A percentile compares a stretch with the other conserved stretches of the same genome.
These are phyloP conservation scores for Aspergillus funiculosus DNA, from an alignment of 495 filamentous ascomycete species.

Conservation along the genomic window DNA sequence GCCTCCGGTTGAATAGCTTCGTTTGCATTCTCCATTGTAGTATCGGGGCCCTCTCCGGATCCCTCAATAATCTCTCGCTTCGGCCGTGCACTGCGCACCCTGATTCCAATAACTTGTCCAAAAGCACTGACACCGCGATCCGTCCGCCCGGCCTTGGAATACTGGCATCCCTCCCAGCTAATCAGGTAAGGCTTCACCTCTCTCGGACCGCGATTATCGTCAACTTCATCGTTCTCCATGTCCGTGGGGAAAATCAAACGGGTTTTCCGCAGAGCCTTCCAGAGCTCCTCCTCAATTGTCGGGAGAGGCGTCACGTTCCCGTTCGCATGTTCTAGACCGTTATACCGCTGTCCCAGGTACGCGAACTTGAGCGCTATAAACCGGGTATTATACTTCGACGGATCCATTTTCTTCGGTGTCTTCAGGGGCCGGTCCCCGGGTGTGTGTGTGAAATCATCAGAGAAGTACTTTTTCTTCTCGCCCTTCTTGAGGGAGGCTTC, in stretches of 20 bases:
- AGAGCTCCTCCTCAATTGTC: slow-evolving; percentile 85
- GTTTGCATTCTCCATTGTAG: slow-evolving; percentile 19
- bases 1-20: slow-evolving; percentile 23
- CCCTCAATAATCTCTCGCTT: slow-evolving; percentile 29
- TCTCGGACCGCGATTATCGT: slow-evolving; percentile 20
- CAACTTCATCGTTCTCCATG: slow-evolving; percentile 27
- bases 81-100: slow-evolving; percentile 73
- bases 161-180: slow-evolving; percentile 76
- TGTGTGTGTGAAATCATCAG: slow-evolving; percentile 26
- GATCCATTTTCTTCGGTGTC: slow-evolving; percentile 56
- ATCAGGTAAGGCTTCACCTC: slow-evolving; percentile 39
- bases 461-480: slow-evolving; percentile 13
- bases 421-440: slow-evolving; percentile 29
- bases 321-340: slow-evolving; percentile 79
- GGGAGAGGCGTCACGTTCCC: slow-evolving; percentile 60
- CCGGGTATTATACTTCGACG: slow-evolving; percentile 73
- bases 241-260: slow-evolving; percentile 70
- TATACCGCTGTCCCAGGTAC: slow-evolving; percentile 85
- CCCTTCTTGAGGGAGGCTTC: neutral
- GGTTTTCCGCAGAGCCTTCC: slow-evolving; percentile 77
- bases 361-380: slow-evolving; percentile 88
- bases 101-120: slow-evolving; percentile 83
- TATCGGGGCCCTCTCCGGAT: slow-evolving; percentile 5
- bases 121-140: slow-evolving; percentile 93
- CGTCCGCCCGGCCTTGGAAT: slow-evolving; percentile 90